Base-by-base conservation (phyloP, 1,284 basidiomycete species). In the Flammula alnicola region DNA sequence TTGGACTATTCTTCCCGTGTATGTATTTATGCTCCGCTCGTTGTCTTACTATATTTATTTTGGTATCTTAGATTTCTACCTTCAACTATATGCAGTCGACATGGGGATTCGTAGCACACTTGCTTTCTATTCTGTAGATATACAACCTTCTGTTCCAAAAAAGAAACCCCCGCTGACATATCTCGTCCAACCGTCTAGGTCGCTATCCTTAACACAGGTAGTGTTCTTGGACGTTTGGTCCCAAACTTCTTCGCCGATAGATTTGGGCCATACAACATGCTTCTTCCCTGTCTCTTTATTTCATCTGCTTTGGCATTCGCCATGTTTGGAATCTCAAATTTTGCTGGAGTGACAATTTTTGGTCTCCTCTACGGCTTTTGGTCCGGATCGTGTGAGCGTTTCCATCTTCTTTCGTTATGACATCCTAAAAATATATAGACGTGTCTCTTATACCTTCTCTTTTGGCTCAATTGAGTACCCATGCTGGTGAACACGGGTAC, bases 1-100 rank as follows among this genome's bases (percentile, higher is more conserved):
- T 77, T 31, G 76, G 75, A 7, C 59, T 77, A 8, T 79, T 78
- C 65, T 76, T 80, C 48, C 77, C 78, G 5, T 76, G 77, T 78
- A 55, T 56, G 72, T 57, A 2, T 12, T 11, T 22, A 16, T 17
- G 7, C 11, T 11, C 4, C 19, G 20, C 17, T 17, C 22, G 39
- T 19, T 5, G n/a, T 10, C 23, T 22, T 23, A 42, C 10, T 14
- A n/a, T 39, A 14, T 16, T 27, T 1, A 17, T n/a, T n/a, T 12
- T 12, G 7, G 42, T 44, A 48, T 37, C 27, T 53, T 57, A 79
- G 76, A 77, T 58, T 81, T 82, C 61, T 82, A 81, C 61, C 65
- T 82, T 4, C 79, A 83, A 62, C 66, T 81, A 0, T 81, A 75
- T 49, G 72, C 79, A 4, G 59, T 74, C 6, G 62, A 71, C 44